Conservation (phyloP, 163 green algal genomes). For the Volvox carteri region DNA sequence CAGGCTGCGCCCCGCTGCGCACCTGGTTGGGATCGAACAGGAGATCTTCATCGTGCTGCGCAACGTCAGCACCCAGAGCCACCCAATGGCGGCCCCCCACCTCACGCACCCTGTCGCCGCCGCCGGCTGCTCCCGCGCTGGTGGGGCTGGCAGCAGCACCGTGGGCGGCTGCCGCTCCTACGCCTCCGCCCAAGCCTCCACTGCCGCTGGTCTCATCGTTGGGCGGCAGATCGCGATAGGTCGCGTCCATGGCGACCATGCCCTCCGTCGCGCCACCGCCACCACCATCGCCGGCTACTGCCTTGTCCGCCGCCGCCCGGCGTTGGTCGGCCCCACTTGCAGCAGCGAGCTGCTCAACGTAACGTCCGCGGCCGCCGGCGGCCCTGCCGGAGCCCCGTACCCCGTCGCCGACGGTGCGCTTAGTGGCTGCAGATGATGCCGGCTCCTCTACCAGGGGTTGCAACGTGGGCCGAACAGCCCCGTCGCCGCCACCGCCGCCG, state of each 20-base stretch:
- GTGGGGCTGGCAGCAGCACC: neutral
- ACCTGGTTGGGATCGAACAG: conserved; percentile 51
- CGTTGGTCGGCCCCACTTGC: too few species aligned
- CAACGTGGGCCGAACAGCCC: neutral
- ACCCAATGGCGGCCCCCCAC: neutral
- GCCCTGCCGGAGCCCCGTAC: too few species aligned
- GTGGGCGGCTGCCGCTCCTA: neutral
- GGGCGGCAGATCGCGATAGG: neutral
- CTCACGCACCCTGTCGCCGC: neutral
- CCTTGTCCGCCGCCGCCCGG: too few species aligned
- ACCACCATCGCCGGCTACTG: too few species aligned
- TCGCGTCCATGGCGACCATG: neutral
- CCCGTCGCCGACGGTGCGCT: too few species aligned
- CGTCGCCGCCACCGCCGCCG: too few species aligned
- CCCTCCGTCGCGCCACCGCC: too few species aligned
- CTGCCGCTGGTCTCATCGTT: neutral
- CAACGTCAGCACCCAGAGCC: neutral
- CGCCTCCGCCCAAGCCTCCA: neutral
- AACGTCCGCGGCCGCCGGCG: too few species aligned
- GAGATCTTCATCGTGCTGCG: neutral
- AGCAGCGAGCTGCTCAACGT: too few species aligned
- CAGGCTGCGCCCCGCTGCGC: conserved; percentile 26
- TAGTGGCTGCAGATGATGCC: neutral
- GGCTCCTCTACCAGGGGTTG: conserved; percentile 1
- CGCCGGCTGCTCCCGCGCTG: too few species aligned